These are phyloP conservation scores for Apiospora phragmitis DNA, from an alignment of 2,329 filamentous ascomycete species.

Conservation along the genomic window DNA sequence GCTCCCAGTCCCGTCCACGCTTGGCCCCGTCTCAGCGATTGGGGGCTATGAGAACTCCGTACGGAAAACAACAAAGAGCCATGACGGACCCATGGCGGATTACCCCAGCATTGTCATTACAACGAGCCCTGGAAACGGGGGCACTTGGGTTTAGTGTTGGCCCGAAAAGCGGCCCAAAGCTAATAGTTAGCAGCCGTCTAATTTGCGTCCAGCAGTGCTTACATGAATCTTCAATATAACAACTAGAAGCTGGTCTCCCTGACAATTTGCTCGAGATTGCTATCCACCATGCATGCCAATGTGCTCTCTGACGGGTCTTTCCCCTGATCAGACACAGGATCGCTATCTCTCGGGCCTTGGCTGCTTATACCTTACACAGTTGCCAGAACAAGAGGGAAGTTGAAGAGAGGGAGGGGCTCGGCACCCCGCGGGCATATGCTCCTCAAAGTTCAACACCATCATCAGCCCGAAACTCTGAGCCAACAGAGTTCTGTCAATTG, in stretches of 20 bases:
- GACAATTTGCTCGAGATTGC: background rate
- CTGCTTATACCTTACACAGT: background rate
- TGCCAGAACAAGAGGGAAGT: background rate
- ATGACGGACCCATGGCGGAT: background rate
- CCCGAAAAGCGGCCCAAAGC: background rate
- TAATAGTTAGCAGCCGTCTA: background rate
- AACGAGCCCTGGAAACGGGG: background rate
- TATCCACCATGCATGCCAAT: background rate
- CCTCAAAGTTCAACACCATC: background rate
- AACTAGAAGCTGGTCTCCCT: background rate
- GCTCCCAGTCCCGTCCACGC: background rate
- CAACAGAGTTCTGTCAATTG: background rate
- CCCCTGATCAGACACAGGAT: background rate
- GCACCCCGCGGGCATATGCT: background rate
- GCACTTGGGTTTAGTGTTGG: background rate
- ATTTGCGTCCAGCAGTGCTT: background rate
- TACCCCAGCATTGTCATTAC: slow-evolving; percentile 1
- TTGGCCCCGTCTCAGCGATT: background rate
- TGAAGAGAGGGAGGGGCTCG: background rate
- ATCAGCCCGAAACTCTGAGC: background rate
- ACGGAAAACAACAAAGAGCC: background rate
- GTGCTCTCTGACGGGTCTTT: background rate
- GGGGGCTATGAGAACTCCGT: background rate
- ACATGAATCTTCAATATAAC: background rate
- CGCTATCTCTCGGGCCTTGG: background rate